Conservation (phyloP, 176 grass and related monocot species). For the Secale cereale region DNA sequence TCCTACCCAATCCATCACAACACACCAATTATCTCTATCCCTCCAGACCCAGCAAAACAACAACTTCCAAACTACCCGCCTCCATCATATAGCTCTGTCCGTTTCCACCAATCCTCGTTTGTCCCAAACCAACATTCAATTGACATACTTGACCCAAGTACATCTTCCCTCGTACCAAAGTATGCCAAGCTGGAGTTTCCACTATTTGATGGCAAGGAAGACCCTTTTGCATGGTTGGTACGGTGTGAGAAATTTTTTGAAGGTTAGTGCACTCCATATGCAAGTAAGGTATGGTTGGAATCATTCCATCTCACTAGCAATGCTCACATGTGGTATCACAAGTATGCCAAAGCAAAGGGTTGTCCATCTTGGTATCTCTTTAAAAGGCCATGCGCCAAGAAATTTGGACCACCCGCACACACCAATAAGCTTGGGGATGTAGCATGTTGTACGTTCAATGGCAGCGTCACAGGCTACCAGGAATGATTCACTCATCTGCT, state of each 20-base stretch:
- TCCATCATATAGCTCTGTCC: no score
- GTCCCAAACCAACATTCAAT: no score
- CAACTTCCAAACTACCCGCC: no score
- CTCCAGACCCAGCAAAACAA: no score
- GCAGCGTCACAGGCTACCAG: not conserved
- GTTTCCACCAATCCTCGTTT: no score
- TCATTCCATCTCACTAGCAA: not conserved
- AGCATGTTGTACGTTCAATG: not conserved
- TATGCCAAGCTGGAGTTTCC: not conserved
- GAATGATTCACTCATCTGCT: not conserved
- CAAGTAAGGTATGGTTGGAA: not conserved
- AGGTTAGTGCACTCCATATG: not conserved
- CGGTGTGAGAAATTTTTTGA: not conserved
- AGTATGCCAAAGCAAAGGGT: not conserved
- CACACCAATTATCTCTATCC: no score
- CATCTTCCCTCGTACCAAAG: not conserved
- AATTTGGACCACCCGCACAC: not conserved
- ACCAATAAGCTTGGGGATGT: not conserved
- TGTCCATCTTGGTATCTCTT: not conserved
- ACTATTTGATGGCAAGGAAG: not conserved
- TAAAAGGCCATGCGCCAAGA: not conserved
- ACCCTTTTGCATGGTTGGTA: not conserved
- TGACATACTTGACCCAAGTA: no score
- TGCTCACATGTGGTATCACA: not conserved
- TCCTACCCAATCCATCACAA: no score